Percentiles rank a stretch among this genome's conserved stretches.
Evolutionary conservation across 805 yeast genomes (phyloP).

Genomic region (Suhomyces xylopsoci): DNA sequence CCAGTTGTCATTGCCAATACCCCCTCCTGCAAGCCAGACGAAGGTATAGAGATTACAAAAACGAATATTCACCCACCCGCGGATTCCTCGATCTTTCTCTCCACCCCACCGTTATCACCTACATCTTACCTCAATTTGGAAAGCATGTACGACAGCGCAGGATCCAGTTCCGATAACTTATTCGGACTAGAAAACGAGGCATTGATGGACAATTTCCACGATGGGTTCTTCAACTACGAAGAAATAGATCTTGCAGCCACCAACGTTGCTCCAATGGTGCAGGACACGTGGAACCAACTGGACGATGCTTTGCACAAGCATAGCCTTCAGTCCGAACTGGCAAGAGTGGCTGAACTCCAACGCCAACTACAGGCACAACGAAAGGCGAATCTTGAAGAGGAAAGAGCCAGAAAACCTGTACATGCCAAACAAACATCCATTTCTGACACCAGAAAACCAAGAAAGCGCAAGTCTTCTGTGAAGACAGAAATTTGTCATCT

Average conservation of each 20-base stretch:
- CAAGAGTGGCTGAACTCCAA: constrained; percentile 1
- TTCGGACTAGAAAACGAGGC: not conserved
- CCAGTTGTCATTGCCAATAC: constrained; percentile 4
- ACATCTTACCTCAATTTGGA: not conserved
- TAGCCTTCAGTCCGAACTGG: not conserved
- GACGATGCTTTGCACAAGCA: not conserved
- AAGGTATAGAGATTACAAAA: not conserved
- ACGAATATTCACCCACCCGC: not conserved
- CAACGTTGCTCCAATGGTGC: not conserved
- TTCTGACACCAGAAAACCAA: not conserved
- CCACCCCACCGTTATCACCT: not conserved
- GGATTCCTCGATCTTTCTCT: not conserved
- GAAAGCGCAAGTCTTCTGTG: not conserved
- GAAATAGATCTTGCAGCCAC: not conserved
- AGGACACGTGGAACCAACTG: not conserved
- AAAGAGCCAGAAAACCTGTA: not conserved
- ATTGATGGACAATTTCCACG: not conserved
- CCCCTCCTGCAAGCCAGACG: not conserved
- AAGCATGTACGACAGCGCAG: not conserved
- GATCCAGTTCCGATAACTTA: not conserved
- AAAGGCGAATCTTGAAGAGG: not conserved
- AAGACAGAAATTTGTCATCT: not conserved
- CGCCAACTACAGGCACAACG: constrained; percentile 1
- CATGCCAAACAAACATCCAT: not conserved
- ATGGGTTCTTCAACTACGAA: constrained; percentile 5